Conservation (phyloP, 2,329 filamentous ascomycete species). For the Ophiostoma novo-ulmi region DNA sequence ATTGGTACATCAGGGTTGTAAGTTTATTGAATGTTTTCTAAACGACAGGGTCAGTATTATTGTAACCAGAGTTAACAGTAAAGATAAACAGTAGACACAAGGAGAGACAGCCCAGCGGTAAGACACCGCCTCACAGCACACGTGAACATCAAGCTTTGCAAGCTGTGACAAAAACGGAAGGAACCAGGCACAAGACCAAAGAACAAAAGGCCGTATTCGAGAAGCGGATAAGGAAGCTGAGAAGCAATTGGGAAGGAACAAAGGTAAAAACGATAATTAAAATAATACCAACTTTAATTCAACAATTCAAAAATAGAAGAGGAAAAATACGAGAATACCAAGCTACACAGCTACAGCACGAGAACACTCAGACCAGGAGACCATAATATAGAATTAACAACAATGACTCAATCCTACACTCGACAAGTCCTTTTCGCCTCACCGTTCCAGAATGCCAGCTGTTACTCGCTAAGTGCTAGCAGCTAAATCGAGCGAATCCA, state of each 20-base stretch:
- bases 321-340: constrained; percentile 6
- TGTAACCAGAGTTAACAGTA: neutral
- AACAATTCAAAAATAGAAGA: neutral
- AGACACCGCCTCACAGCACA: constrained; percentile 10
- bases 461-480: neutral
- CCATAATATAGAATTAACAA: no score
- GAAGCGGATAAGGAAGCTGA: neutral
- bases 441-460: neutral
- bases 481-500: neutral
- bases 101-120: neutral
- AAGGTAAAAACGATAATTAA: neutral
- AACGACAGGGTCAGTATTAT: neutral
- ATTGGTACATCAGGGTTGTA: constrained; percentile 1
- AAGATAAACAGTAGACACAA: neutral
- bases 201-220: neutral
- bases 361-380: neutral
- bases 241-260: neutral
- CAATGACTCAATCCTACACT: neutral
- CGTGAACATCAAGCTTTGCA: constrained; percentile 7
- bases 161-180: constrained; percentile 13
- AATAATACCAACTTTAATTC: neutral
- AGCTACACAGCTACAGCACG: neutral
- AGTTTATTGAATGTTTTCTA: neutral
- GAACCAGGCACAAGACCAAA: constrained; percentile 17
- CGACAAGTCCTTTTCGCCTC: neutral